Conservation (phyloP, 441 rosid species). For the Populus tomentosa region DNA sequence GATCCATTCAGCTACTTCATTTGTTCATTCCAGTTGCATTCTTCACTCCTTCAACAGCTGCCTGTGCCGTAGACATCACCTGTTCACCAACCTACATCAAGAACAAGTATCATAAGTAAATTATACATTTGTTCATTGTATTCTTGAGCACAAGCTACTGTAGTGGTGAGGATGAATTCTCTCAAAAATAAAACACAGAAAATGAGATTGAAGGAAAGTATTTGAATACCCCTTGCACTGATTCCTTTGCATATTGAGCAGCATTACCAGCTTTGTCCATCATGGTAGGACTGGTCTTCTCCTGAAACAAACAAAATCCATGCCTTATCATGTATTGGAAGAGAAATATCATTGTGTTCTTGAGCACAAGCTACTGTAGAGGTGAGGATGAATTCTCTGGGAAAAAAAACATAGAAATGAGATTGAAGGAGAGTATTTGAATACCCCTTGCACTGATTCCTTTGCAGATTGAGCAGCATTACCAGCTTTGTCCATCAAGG, state of each 20-base stretch:
- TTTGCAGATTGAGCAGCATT: too few relatives aligned
- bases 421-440: too few relatives aligned
- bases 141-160: conserved; percentile 14
- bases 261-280: conserved; percentile 55
- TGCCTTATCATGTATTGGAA: not conserved
- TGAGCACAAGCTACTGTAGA: too few relatives aligned
- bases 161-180: too few relatives aligned
- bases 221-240: conserved; percentile 40
- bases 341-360: too few relatives aligned
- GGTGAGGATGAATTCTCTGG: too few relatives aligned
- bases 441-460: too few relatives aligned
- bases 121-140: conserved; percentile 37
- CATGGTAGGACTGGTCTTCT: conserved; percentile 31
- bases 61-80: conserved; percentile 51
- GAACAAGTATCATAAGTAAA: too few relatives aligned
- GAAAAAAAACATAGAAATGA: too few relatives aligned
- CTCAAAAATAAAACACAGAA: too few relatives aligned
- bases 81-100: conserved; percentile 51
- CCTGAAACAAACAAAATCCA: conserved; percentile 12
- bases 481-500: too few relatives aligned
- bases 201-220: not conserved
- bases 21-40: conserved; percentile 31
- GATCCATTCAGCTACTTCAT: conserved; percentile 16
- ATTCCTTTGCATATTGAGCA: conserved; percentile 64
- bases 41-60: conserved; percentile 54